Percentiles rank a stretch among this genome's conserved stretches.
These are phyloP conservation scores for Suillus cothurnatus DNA, from an alignment of 768 basidiomycete genomes.

Conservation along the genomic window DNA sequence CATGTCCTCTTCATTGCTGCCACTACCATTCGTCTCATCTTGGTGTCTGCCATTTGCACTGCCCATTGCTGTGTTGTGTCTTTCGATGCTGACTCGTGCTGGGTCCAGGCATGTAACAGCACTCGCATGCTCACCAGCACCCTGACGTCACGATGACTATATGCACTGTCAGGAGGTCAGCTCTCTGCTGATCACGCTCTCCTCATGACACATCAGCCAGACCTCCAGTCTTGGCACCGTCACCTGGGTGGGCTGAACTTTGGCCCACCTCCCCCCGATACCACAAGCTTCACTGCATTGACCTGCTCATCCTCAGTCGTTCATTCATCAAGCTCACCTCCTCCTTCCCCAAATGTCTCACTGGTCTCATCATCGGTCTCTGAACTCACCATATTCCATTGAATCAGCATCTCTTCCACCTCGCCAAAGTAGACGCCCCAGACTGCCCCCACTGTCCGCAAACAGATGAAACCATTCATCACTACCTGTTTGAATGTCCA, in stretches of 20 bases:
- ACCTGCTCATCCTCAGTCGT: neutral
- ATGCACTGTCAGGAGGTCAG: neutral
- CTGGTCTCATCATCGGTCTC: constrained; percentile 34
- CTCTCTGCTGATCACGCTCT: constrained; percentile 20
- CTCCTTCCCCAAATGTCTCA: constrained; percentile 14
- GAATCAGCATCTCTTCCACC: constrained; percentile 30
- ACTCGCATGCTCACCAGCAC: neutral
- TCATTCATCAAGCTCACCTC: constrained; percentile 7
- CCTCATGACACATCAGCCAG: constrained; percentile 5
- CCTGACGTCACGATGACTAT: neutral
- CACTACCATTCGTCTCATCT: constrained; percentile 22
- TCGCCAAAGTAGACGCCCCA: constrained; percentile 25
- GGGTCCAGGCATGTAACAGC: neutral
- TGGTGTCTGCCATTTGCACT: constrained; percentile 19
- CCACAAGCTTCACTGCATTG: neutral
- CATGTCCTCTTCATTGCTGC: constrained; percentile 22
- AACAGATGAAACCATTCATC: neutral
- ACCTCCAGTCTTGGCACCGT: constrained; percentile 30
- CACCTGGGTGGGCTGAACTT: constrained; percentile 17
- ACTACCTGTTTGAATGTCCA: constrained; percentile 28
- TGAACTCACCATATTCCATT: constrained; percentile 33
- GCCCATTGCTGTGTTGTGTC: constrained; percentile 10
- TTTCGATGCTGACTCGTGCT: constrained; percentile 21
- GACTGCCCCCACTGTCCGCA: constrained; percentile 28
- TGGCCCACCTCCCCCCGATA: constrained; percentile 7